Base-by-base conservation (phyloP, 768 basidiomycete species). In the Gymnopilus junonius region DNA sequence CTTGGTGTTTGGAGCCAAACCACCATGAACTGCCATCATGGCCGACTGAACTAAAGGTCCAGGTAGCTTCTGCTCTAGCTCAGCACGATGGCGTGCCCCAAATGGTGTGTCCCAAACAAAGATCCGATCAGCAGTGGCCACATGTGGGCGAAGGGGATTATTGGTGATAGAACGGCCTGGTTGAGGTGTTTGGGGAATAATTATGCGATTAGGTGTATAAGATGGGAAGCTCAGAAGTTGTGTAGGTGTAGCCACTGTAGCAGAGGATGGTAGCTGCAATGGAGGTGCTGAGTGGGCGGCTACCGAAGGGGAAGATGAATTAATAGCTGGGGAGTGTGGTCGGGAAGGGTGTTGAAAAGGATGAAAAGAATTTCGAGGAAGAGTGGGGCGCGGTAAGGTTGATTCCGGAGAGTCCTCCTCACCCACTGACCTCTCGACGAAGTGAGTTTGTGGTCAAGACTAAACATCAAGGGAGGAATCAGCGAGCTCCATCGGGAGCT, bases 1-100 rank as follows among this genome's bases (percentile, higher is more conserved):
- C 10, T 63, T 65, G 2, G 73, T 71, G 42, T 55, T 58, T 5
- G 60, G 54, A 15, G 71, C 72, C 23, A 71, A 68, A 1, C 70
- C 62, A 2, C 39, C 46, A 21, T 53, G 50, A 7, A 73, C 55
- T 12, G 59, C 43, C 12, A 55, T 55, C 14, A 61, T 27, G 4
- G 46, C 37, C 3, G 23, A 20, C 2, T 58, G 34, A 12, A 64
- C 25, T 10, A 67, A 39, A 0, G 27, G n/a, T 11, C 17, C 23
- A n/a, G 66, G 62, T 8, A 64, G 40, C 1, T 4, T n/a, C 3
- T 37, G n/a, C 0, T 10, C 23, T 10, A 58, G 32, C 5, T 20
- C 40, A 39, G 46, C 12, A 23, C 27, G 40, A 58, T 59, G 23
- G 59, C 60, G 29, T 50, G 64, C 20, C 25, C 62, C 35, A 17